Evolutionary conservation across 2,329 filamentous ascomycete genomes (phyloP).

Genomic region (Tetracladium maxilliforme): DNA sequence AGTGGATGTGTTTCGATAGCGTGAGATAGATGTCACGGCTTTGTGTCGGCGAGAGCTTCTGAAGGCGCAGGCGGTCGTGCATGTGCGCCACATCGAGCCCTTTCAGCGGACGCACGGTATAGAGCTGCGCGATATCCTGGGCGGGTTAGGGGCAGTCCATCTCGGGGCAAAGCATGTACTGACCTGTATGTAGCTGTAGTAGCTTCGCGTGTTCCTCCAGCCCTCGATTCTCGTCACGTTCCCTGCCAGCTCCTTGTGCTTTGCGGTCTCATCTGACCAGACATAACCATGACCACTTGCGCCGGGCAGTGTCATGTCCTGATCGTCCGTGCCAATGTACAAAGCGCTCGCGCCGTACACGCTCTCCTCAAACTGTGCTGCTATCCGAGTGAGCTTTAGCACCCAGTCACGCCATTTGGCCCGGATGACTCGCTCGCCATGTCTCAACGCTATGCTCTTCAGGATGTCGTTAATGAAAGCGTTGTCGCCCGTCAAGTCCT

Average conservation of each 20-base stretch:
- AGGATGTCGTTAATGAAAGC: conserved; percentile 81
- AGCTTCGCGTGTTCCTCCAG: conserved; percentile 90
- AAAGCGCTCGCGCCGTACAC: conserved; percentile 89
- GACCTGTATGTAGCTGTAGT: conserved; percentile 88
- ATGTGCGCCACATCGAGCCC: conserved; percentile 83
- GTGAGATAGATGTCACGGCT: conserved; percentile 77
- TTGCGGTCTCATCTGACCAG: conserved; percentile 72
- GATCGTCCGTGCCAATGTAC: conserved; percentile 67
- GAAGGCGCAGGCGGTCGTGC: conserved; percentile 75
- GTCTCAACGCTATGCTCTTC: conserved; percentile 68
- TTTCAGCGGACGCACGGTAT: conserved; percentile 53
- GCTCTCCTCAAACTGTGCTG: conserved; percentile 86
- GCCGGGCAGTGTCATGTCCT: conserved; percentile 38
- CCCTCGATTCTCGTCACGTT: conserved; percentile 91
- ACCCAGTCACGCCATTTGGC: conserved; percentile 93
- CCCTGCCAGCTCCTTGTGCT: conserved; percentile 74
- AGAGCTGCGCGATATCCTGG: conserved; percentile 50
- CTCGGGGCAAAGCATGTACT: conserved; percentile 8
- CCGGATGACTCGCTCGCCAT: conserved; percentile 79
- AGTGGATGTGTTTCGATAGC: conserved; percentile 58
- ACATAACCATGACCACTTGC: conserved; percentile 84
- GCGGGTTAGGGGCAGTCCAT: neutral
- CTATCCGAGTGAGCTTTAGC: conserved; percentile 81
- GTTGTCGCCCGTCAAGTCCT: conserved; percentile 71
- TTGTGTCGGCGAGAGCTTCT: conserved; percentile 62